Evolutionary conservation across 1,284 basidiomycete species (phyloP).

Genomic region (Amylostereum chailletii): DNA sequence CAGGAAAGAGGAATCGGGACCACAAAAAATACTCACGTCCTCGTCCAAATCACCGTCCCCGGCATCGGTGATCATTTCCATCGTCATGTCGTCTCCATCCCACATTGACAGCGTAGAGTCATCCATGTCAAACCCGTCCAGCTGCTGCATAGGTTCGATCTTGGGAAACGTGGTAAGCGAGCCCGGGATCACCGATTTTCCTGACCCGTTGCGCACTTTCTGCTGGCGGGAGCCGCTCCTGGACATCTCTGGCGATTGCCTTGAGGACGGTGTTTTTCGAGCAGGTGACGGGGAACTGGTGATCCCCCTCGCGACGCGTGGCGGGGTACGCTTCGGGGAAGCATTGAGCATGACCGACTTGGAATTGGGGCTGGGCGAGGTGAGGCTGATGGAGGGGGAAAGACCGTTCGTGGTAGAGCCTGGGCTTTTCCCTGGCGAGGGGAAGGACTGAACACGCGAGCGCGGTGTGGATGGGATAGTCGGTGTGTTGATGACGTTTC

Average conservation of each 20-base stretch:
- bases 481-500: conserved; percentile 17
- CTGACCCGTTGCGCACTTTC: conserved; percentile 17
- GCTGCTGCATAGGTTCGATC: not conserved
- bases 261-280: conserved; percentile 8
- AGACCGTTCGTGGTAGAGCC: conserved; percentile 15
- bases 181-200: conserved; percentile 8
- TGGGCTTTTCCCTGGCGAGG: conserved; percentile 13
- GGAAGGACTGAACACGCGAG: conserved; percentile 22
- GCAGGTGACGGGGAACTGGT: conserved; percentile 11
- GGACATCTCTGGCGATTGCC: conserved; percentile 6
- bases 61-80: conserved; percentile 65
- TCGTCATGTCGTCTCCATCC: conserved; percentile 34
- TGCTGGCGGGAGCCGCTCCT: conserved; percentile 11
- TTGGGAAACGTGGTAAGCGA: not conserved
- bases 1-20: conserved; percentile 6
- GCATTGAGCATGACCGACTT: not conserved
- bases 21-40: conserved; percentile 34
- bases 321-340: too few relatives aligned
- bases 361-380: conserved; percentile 17
- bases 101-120: conserved; percentile 20
- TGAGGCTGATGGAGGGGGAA: conserved; percentile 17
- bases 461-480: conserved; percentile 28
- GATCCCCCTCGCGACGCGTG: not conserved
- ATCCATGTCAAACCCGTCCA: conserved; percentile 10
- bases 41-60: conserved; percentile 62